Evolutionary conservation across 805 yeast species (phyloP).

Genomic region (Ogataea henricii): DNA sequence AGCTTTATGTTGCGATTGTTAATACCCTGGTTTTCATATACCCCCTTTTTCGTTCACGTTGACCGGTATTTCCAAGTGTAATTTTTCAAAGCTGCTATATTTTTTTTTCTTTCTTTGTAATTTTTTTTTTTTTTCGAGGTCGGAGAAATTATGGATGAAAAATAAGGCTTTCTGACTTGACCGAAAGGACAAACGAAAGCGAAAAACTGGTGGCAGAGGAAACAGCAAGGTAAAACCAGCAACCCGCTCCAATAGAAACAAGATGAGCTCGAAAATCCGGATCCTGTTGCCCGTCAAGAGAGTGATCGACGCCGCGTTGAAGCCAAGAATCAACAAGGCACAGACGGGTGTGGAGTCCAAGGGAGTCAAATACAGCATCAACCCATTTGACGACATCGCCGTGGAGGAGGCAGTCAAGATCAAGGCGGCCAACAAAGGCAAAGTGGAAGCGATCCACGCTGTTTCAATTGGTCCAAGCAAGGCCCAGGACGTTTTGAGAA

Average conservation of each 20-base stretch:
- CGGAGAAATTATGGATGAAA: not conserved
- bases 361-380: constrained; percentile 89
- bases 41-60: not conserved
- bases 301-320: constrained; percentile 90
- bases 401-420: constrained; percentile 89
- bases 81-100: not conserved
- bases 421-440: constrained; percentile 60
- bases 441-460: constrained; percentile 83
- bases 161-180: not conserved
- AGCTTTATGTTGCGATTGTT: not conserved
- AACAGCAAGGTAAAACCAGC: not conserved
- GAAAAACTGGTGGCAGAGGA: not conserved
- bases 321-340: constrained; percentile 88
- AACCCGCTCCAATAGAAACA: not conserved
- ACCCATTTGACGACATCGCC: constrained; percentile 98
- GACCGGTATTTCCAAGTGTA: constrained; percentile 6
- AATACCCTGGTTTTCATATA: not conserved
- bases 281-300: constrained; percentile 94
- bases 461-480: constrained; percentile 88
- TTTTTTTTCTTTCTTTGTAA: not conserved
- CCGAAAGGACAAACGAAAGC: not conserved
- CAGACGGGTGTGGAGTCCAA: constrained; percentile 82
- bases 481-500: constrained; percentile 83
- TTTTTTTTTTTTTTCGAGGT: constrained; percentile 1
- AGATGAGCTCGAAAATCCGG: constrained; percentile 52